Evolutionary conservation across 352 stramenopile genomes (phyloP).

Genomic region (Phytophthora idaei): DNA sequence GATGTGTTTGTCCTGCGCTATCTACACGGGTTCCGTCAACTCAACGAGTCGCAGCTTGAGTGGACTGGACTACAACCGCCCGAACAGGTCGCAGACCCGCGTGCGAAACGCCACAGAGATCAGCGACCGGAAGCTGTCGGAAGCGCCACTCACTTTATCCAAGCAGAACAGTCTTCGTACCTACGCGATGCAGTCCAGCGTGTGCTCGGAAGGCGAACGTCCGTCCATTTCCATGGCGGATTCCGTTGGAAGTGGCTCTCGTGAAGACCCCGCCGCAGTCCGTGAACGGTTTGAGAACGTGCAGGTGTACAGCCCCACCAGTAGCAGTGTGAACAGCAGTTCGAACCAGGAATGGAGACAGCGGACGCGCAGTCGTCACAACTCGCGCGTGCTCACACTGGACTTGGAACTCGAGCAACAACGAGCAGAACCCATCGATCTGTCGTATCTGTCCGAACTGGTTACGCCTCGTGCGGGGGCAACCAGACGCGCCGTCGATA

Average conservation of each 20-base stretch:
- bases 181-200: slow-evolving; percentile 28
- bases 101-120: slow-evolving; percentile 21
- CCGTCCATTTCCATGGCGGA: slow-evolving; percentile 45
- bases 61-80: slow-evolving; percentile 15
- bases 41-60: slow-evolving; percentile 25
- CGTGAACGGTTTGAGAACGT: slow-evolving; percentile 25
- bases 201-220: slow-evolving; percentile 27
- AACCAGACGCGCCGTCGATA: slow-evolving; percentile 30
- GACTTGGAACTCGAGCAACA: slow-evolving; percentile 27
- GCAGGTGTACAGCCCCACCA: slow-evolving; percentile 28
- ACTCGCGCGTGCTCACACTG: slow-evolving; percentile 27
- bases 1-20: slow-evolving; percentile 58
- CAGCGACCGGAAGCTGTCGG: slow-evolving; percentile 20
- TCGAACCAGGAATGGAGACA: slow-evolving; percentile 21
- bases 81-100: slow-evolving; percentile 15
- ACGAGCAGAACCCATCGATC: slow-evolving; percentile 42
- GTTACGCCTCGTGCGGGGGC: slow-evolving; percentile 40
- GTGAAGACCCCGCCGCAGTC: slow-evolving; percentile 24
- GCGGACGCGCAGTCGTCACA: slow-evolving; percentile 17
- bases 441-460: slow-evolving; percentile 56
- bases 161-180: slow-evolving; percentile 32
- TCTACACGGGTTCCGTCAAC: slow-evolving; percentile 34
- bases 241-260: slow-evolving; percentile 36
- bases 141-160: slow-evolving; percentile 21
- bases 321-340: slow-evolving; percentile 22